Conservation (phyloP, 345 rosid species). For the Eucalyptus camaldulensis region DNA sequence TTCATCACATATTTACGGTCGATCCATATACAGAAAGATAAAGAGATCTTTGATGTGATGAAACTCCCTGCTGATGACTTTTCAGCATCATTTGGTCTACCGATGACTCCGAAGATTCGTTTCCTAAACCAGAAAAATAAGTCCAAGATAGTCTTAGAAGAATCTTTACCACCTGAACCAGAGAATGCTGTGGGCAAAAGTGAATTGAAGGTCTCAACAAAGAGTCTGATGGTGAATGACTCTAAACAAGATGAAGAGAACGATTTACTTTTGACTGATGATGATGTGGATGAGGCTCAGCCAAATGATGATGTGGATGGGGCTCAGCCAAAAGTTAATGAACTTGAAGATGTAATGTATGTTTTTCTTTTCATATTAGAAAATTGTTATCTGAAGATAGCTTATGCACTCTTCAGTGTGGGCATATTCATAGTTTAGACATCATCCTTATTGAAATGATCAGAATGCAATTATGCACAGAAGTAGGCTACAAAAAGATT, state of each 20-base stretch:
- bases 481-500: not conserved
- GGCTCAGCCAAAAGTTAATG: conserved; percentile 17
- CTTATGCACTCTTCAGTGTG: not conserved
- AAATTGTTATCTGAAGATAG: not conserved
- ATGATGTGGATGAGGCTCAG: conserved; percentile 11
- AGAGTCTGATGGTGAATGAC: conserved; percentile 18
- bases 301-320: conserved; percentile 11
- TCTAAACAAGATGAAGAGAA: conserved; percentile 23
- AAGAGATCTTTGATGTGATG: conserved; percentile 73
- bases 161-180: conserved; percentile 14
- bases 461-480: not conserved
- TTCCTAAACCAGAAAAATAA: conserved; percentile 42
- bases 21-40: conserved; percentile 69
- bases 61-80: conserved; percentile 60
- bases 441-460: not conserved
- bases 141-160: conserved; percentile 15
- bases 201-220: conserved; percentile 4
- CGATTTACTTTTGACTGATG: conserved; percentile 20
- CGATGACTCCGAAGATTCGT: conserved; percentile 70
- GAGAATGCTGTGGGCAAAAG: conserved; percentile 8
- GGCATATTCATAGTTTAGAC: not conserved
- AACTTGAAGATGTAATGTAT: conserved; percentile 35
- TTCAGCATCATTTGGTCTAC: conserved; percentile 89
- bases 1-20: conserved; percentile 79
- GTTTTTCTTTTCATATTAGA: not conserved